Percentiles rank a stretch among this genome's conserved stretches.
These are phyloP conservation scores for Histomonas meleagridis DNA, from an alignment of 208 protist genomes.

Conservation along the genomic window DNA sequence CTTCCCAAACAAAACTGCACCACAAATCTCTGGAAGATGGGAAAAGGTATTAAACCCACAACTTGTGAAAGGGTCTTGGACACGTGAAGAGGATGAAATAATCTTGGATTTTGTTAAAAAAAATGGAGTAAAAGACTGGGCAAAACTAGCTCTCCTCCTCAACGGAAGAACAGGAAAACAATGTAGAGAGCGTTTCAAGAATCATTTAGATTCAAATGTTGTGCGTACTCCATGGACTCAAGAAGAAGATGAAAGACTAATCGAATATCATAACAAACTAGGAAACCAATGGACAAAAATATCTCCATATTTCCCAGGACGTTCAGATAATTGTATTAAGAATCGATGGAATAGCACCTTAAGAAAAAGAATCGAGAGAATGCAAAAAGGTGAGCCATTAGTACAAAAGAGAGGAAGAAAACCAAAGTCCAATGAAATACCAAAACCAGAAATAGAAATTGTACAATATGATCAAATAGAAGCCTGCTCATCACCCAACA, in stretches of 20 bases:
- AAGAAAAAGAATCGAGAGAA: background rate
- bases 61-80: slow-evolving; percentile 98
- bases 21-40: slow-evolving; percentile 95
- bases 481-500: too few species aligned
- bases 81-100: slow-evolving; percentile 91
- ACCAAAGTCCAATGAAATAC: background rate
- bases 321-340: slow-evolving; percentile 54
- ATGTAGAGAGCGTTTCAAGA: slow-evolving; percentile 50
- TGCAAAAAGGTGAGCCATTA: background rate
- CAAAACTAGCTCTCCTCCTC: slow-evolving; percentile 42
- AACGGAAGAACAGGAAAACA: slow-evolving; percentile 51
- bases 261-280: background rate
- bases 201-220: slow-evolving; percentile 52
- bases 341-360: slow-evolving; percentile 55
- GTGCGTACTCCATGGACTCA: slow-evolving; percentile 47
- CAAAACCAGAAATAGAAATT: background rate
- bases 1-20: slow-evolving; percentile 75
- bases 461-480: too few species aligned
- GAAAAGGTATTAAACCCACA: slow-evolving; percentile 94
- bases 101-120: slow-evolving; percentile 62
- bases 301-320: background rate
- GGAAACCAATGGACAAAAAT: slow-evolving; percentile 30
- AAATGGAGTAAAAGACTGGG: slow-evolving; percentile 49
- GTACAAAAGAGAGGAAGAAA: background rate
- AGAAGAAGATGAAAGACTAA: slow-evolving; percentile 47